These are phyloP conservation scores for Amauroascus verrucosus DNA, from an alignment of 2,329 filamentous ascomycete species.

Conservation along the genomic window DNA sequence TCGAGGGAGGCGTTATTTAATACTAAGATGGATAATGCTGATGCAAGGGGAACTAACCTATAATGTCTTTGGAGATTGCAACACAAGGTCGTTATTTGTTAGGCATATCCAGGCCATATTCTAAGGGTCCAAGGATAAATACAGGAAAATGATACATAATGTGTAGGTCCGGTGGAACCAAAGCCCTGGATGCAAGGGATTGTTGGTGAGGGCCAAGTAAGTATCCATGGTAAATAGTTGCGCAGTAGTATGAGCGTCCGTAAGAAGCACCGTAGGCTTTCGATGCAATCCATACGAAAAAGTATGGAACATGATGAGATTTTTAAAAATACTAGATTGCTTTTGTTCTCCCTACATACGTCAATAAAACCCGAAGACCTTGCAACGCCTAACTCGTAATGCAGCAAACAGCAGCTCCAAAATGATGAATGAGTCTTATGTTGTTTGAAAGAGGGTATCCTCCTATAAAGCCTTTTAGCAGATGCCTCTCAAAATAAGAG, in stretches of 20 bases:
- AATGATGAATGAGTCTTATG: not conserved
- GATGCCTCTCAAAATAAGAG: not conserved
- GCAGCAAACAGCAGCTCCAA: not conserved
- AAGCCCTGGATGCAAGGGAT: not conserved
- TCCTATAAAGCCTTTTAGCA: conserved; percentile 32
- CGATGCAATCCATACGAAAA: not conserved
- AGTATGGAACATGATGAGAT: not conserved
- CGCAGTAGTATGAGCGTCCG: not conserved
- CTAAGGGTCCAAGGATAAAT: not conserved
- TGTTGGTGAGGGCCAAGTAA: not conserved
- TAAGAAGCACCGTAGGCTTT: not conserved
- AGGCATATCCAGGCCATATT: not conserved
- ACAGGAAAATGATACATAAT: not conserved
- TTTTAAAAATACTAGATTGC: not conserved
- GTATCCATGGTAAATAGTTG: not conserved
- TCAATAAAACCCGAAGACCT: not conserved
- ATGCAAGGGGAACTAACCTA: not conserved
- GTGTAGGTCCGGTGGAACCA: not conserved
- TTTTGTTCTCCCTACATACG: not conserved
- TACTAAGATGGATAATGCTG: not conserved
- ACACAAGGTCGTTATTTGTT: not conserved
- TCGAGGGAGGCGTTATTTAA: not conserved
- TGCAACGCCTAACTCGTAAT: not conserved
- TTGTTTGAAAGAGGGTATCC: conserved; percentile 52
- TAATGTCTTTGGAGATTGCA: not conserved